Base-by-base conservation (phyloP, 768 basidiomycete genomes). In the Mycena sanguinolenta region DNA sequence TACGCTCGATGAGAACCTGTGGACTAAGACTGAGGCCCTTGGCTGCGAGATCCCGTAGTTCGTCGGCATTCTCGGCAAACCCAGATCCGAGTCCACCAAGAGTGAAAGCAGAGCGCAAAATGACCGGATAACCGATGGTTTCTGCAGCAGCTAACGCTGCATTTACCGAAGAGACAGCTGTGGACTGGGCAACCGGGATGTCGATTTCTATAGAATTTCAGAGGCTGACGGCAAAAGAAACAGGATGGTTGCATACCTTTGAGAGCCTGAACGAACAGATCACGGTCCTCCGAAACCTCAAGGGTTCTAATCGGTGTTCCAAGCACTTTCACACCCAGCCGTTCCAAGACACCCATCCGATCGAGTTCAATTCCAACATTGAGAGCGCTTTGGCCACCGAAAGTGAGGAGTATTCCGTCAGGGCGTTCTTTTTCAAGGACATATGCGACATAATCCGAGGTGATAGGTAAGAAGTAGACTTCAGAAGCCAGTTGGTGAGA, bases 51-150 rank as follows among this genome's bases (percentile, higher is more conserved):
- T 99, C 97, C 66, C 96, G 92, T 65, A 99, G 84, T 85, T 99
- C 98, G 71, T 98, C 94, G 16, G 95, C 87, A 79, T 98, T 90
- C 77, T 97, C 91, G 57, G 98, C 98, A 78, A 99, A 99, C 53
- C 98, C 98, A 75, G 97, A 98, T 64, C 98, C 98, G 72, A 99
- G 91, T 79, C 98, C 98, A 80, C 98, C 98, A 30, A 99, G 91
- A 36, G 98, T 98, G 83, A 96, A 99, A 13, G 98, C 98, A 32
- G 95, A 90, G 67, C 98, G 97, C 73, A 98, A 86, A 75, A 99
- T 99, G 79, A 99, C 96, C 10, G 98, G 98, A 80, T 99, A 99
- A 44, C 97, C 96, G 74, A 99, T 99, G 75, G 82, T 82, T 73
- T 92, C 93, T 10, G 97, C 98, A 32, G 98, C 98, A 55, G 90